A percentile compares a stretch with the other conserved stretches of the same genome.
Evolutionary conservation across 23 red algal genomes (phyloP).

Genomic region (Cyanidioschyzon merolae): DNA sequence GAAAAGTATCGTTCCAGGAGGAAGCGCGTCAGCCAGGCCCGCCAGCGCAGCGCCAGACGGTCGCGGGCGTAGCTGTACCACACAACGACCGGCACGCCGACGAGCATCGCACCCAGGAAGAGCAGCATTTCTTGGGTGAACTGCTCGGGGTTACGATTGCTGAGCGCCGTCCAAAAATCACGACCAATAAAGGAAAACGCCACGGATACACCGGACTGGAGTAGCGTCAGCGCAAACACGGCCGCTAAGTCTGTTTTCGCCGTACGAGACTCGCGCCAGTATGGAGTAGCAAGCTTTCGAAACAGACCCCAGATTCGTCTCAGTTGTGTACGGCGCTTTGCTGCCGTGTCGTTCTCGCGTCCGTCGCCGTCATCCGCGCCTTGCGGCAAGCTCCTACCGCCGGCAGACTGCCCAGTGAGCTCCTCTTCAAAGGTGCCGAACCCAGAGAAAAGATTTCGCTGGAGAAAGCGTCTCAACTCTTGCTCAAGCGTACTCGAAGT

Average conservation of each 20-base stretch:
- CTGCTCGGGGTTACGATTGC: slow-evolving; percentile 53
- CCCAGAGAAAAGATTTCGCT: not conserved
- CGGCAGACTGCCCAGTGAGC: not conserved
- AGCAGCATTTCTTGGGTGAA: slow-evolving; percentile 53
- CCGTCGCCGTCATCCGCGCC: not conserved
- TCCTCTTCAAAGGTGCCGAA: not conserved
- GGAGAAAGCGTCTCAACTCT: not conserved
- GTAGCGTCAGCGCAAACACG: slow-evolving; percentile 60
- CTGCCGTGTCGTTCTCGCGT: not conserved
- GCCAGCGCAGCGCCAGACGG: slow-evolving; percentile 57
- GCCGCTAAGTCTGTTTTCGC: slow-evolving; percentile 46
- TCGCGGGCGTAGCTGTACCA: slow-evolving; percentile 59
- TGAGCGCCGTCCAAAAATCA: slow-evolving; percentile 92
- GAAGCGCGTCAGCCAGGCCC: slow-evolving; percentile 59
- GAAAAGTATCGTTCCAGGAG: slow-evolving; percentile 63
- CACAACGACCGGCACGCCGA: slow-evolving; percentile 50
- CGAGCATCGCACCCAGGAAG: slow-evolving; percentile 53
- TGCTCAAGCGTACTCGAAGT: not conserved
- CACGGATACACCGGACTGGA: slow-evolving; percentile 79
- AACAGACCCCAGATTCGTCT: slow-evolving; percentile 56
- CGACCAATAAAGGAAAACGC: slow-evolving; percentile 71
- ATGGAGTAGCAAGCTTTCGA: slow-evolving; percentile 59
- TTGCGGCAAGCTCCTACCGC: not conserved
- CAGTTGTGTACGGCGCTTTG: slow-evolving; percentile 23
- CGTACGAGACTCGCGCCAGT: slow-evolving; percentile 40